Percentiles rank a stretch among this genome's conserved stretches.
Evolutionary conservation across 1,139 yeast species (phyloP).

Genomic region (Nadsonia commutata): DNA sequence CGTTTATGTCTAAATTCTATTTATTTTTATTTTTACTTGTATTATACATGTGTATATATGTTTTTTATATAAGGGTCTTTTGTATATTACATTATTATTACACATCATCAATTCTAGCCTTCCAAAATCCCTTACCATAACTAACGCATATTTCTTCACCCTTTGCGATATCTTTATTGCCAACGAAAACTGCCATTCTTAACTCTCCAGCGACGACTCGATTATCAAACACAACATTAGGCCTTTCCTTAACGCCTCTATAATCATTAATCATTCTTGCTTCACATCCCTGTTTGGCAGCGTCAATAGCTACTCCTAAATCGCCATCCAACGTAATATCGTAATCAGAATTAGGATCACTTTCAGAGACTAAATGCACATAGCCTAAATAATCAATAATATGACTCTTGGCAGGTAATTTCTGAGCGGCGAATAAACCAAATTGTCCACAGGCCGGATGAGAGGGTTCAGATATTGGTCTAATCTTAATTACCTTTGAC

Average conservation of each 20-base stretch:
- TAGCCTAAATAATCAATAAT: conserved; percentile 18
- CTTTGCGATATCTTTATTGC: conserved; percentile 11
- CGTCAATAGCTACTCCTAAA: conserved; percentile 16
- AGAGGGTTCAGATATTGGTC: conserved; percentile 11
- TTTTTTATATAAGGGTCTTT: too few species aligned
- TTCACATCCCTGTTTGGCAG: conserved; percentile 15
- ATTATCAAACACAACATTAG: conserved; percentile 17
- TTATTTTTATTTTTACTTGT: too few species aligned
- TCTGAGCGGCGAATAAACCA: conserved; percentile 16
- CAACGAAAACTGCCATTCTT: conserved; percentile 15
- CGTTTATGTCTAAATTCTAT: too few species aligned
- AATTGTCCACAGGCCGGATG: conserved; percentile 19
- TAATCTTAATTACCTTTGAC: conserved; percentile 12
- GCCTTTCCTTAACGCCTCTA: conserved; percentile 14
- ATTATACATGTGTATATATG: too few species aligned
- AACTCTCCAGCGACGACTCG: conserved; percentile 13
- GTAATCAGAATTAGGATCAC: conserved; percentile 16
- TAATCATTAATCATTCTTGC: conserved; percentile 20
- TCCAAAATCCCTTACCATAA: conserved; percentile 19
- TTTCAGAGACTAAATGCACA: conserved; percentile 14
- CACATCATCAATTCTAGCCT: conserved; percentile 6
- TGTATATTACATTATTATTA: too few species aligned
- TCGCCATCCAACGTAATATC: conserved; percentile 15
- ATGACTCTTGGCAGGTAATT: conserved; percentile 13
- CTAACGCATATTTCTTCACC: conserved; percentile 17